phyloP scores from a whole-genome alignment of 805 yeast genomes.

The Tetrapisispora pingtungensis region DNA sequence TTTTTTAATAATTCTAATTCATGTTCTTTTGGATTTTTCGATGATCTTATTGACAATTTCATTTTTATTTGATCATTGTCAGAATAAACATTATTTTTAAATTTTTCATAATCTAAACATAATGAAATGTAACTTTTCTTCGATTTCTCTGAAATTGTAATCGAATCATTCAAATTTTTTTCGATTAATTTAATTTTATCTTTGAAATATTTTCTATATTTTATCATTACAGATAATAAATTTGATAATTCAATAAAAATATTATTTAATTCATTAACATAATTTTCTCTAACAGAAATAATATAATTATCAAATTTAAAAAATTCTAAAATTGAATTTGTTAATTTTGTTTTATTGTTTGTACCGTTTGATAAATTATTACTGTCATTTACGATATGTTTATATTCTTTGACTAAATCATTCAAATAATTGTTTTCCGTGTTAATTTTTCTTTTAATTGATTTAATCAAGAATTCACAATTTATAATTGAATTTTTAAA shows the following conservation, averaged over 20 bases:
- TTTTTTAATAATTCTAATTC: constrained; percentile 81
- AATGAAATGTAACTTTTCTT: constrained; percentile 63
- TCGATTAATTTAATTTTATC: constrained; percentile 77
- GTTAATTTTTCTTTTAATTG: constrained; percentile 64
- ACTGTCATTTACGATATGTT: constrained; percentile 29
- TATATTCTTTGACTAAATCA: constrained; percentile 63
- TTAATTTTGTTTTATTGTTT: not conserved
- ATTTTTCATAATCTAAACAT: constrained; percentile 78
- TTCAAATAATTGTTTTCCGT: constrained; percentile 69
- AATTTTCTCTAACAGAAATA: constrained; percentile 62
- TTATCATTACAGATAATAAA: constrained; percentile 56
- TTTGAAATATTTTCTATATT: constrained; percentile 64
- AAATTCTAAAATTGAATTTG: constrained; percentile 19
- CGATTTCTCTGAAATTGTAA: constrained; percentile 79
- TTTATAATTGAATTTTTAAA: constrained; percentile 72
- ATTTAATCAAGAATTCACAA: constrained; percentile 77
- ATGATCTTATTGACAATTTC: constrained; percentile 68
- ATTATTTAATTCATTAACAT: constrained; percentile 64
- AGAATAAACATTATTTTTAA: constrained; percentile 34
- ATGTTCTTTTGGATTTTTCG: constrained; percentile 67
- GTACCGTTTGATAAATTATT: not conserved
- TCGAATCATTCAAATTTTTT: constrained; percentile 75
- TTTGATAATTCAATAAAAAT: constrained; percentile 81
- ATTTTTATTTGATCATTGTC: constrained; percentile 65
- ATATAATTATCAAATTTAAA: constrained; percentile 71